Conservation (phyloP, 208 protist species). For the Acanthamoeba triangularis region DNA sequence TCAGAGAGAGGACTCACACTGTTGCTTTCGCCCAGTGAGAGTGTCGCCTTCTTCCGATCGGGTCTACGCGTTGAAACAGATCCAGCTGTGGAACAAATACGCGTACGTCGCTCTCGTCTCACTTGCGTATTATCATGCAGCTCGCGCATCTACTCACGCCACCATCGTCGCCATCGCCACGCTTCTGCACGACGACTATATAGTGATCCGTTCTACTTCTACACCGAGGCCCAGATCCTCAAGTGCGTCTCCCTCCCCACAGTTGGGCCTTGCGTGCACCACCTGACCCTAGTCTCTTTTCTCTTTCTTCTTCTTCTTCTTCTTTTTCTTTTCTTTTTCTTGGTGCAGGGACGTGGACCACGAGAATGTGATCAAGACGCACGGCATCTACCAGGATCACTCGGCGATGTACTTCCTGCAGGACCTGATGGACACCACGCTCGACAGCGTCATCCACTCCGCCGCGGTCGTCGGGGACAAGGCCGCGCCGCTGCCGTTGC, state of each 20-base stretch:
- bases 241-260: neutral
- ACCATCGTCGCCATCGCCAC: neutral
- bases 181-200: neutral
- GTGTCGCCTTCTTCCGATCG: neutral
- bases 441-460: neutral
- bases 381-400: conserved; percentile 21
- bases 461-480: neutral
- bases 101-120: neutral
- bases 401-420: conserved; percentile 1
- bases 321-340: neutral
- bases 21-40: neutral
- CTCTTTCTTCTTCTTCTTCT: neutral
- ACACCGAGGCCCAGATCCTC: conserved; percentile 19
- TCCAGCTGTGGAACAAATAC: neutral
- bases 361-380: conserved; percentile 34
- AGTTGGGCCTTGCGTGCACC: neutral
- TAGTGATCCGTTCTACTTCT: conserved; percentile 35
- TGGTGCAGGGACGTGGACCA: neutral
- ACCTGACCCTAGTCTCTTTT: too few relatives aligned
- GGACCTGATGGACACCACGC: conserved; percentile 21
- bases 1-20: neutral
- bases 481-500: neutral
- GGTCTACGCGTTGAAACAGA: conserved; percentile 3
- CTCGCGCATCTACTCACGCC: neutral
- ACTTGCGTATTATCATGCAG: neutral